Base-by-base conservation (phyloP, 805 yeast genomes). In the Kuraishia molischiana region DNA sequence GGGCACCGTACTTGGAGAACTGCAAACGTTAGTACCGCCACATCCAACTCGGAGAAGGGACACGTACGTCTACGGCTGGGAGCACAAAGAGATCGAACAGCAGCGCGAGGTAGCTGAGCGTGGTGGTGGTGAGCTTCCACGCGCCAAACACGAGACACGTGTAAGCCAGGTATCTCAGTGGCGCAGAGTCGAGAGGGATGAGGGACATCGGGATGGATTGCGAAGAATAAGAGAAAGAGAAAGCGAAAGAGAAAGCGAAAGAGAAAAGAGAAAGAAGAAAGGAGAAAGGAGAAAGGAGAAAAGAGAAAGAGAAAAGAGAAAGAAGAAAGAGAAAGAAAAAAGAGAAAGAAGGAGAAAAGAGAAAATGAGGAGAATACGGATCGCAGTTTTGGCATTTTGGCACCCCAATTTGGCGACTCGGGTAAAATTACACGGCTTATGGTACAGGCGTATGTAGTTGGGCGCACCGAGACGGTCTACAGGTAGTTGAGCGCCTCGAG, bases 1-100 rank as follows among this genome's bases (percentile, higher is more conserved):
- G 66, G 20, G 90, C 81, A n/a, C 96, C 95, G 52, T 87, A 87
- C 54, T 75, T 78, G 31, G 56, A 51, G 51, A 70, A 79, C 50
- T 49, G 17, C 19, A 10, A 32, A 6, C 4, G 24, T 32, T 32
- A 20, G 34, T 29, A 29, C 9, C n/a, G 17, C n/a, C n/a, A n/a
- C n/a, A n/a, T n/a, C n/a, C n/a, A n/a, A n/a, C n/a, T n/a, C n/a
- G n/a, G 5, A 18, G 17, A 15, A 15, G 8, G 17, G 17, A 30
- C 6, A 48, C 53, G 38, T 37, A 49, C 50, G 51, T 67, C 57
- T 35, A 67, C 76, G 5, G 78, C 62, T 24, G 90, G 86, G 24
- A 81, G 63, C 19, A 85, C 41, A 51, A 76, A 81, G 36, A 79
- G 56, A 44, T 83, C 89, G 17, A 66, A 47, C n/a, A 84, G 29